A percentile compares a stretch with the other conserved stretches of the same genome.
Conservation (phyloP, 768 basidiomycete species). For the Phanerodontia chrysosporium region DNA sequence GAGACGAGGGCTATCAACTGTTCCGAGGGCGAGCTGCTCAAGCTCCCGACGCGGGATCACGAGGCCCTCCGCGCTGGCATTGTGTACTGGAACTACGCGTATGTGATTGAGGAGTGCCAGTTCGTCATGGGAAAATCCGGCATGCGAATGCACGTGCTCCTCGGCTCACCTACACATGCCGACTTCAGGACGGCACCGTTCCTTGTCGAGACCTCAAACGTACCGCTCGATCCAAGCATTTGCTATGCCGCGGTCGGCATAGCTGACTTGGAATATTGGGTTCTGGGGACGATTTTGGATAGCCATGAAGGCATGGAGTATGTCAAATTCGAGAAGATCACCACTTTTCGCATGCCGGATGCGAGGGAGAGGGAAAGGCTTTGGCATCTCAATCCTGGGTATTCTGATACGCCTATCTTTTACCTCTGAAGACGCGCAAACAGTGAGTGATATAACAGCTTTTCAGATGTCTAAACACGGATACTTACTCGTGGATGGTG, state of each 20-base stretch:
- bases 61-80: not conserved
- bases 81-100: not conserved
- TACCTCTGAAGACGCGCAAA: not conserved
- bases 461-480: too few species aligned
- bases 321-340: not conserved
- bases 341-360: not conserved
- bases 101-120: not conserved
- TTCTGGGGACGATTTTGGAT: not conserved
- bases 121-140: not conserved
- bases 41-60: not conserved
- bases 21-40: not conserved
- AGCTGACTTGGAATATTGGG: not conserved
- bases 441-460: not conserved
- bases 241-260: not conserved
- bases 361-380: not conserved
- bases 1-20: not conserved
- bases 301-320: not conserved
- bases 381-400: not conserved
- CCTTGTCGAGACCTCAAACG: not conserved
- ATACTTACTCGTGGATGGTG: too few species aligned
- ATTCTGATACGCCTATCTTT: not conserved
- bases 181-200: not conserved
- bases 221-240: not conserved
- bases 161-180: not conserved
- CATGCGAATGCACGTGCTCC: not conserved